Percentiles rank a stretch among this genome's conserved stretches.
Conservation (phyloP, 352 stramenopile genomes). For the Globisporangium emineosum region DNA sequence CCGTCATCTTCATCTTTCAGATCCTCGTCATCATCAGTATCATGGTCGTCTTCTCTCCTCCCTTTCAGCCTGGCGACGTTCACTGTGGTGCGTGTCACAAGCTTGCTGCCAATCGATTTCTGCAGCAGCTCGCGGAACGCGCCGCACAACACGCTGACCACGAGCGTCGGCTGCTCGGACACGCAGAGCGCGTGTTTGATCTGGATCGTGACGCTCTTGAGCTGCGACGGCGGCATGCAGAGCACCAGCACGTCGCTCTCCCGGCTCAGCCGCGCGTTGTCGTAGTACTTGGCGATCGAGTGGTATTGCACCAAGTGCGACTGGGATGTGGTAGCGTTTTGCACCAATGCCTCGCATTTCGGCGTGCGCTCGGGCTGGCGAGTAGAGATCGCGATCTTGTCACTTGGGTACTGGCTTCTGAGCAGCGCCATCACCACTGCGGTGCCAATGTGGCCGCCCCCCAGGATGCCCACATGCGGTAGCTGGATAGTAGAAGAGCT, state of each 20-base stretch:
- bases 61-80: slow-evolving; percentile 23
- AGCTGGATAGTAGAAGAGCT: neutral
- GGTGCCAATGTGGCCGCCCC: slow-evolving; percentile 48
- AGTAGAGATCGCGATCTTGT: slow-evolving; percentile 45
- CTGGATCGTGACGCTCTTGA: slow-evolving; percentile 69
- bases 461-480: slow-evolving; percentile 47
- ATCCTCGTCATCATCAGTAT: neutral
- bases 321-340: slow-evolving; percentile 4
- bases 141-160: slow-evolving; percentile 50
- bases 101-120: slow-evolving; percentile 41
- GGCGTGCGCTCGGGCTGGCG: slow-evolving; percentile 51
- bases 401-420: slow-evolving; percentile 30
- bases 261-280: slow-evolving; percentile 49
- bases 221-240: slow-evolving; percentile 62
- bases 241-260: slow-evolving; percentile 62
- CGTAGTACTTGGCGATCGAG: slow-evolving; percentile 40
- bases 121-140: slow-evolving; percentile 33
- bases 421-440: slow-evolving; percentile 50
- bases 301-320: slow-evolving; percentile 31
- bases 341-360: slow-evolving; percentile 31
- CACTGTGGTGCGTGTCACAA: slow-evolving; percentile 33
- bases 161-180: slow-evolving; percentile 25
- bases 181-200: slow-evolving; percentile 49
- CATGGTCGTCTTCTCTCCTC: neutral
- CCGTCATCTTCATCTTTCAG: slow-evolving; percentile 1